These are phyloP conservation scores for Chaetomiaceae sp. DNA, from an alignment of 2,329 filamentous ascomycete genomes.

Conservation along the genomic window DNA sequence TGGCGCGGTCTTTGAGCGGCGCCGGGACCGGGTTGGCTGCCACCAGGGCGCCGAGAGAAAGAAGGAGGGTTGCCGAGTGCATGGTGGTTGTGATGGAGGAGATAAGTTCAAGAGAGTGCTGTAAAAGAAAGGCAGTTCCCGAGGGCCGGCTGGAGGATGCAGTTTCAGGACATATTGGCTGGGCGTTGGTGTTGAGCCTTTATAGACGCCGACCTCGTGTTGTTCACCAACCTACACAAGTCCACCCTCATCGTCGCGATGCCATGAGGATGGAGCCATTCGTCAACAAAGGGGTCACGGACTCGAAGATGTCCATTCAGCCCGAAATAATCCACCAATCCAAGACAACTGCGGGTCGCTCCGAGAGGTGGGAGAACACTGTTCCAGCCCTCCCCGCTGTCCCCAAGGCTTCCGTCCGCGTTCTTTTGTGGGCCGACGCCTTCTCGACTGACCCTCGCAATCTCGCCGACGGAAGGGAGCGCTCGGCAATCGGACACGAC, in stretches of 20 bases:
- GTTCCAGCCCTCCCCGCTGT: too few species aligned
- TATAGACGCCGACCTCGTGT: not conserved
- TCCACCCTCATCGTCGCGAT: too few species aligned
- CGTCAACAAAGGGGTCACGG: too few species aligned
- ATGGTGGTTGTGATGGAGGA: not conserved
- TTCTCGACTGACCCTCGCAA: not conserved
- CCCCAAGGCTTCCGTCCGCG: too few species aligned
- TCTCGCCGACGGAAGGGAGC: not conserved
- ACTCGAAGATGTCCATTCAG: too few species aligned
- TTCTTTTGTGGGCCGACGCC: not conserved
- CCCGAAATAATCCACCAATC: too few species aligned
- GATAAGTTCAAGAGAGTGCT: not conserved
- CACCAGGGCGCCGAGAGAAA: slow-evolving; percentile 1
- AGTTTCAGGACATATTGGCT: not conserved
- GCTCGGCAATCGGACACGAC: not conserved
- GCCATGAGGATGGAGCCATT: too few species aligned
- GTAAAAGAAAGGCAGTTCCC: not conserved
- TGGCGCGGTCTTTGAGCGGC: not conserved
- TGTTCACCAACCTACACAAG: too few species aligned
- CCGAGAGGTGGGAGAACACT: too few species aligned
- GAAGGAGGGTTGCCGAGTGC: slow-evolving; percentile 5
- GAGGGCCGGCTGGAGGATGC: not conserved
- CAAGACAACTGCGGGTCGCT: too few species aligned
- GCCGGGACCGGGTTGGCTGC: slow-evolving; percentile 1
- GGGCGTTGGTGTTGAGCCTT: not conserved